phyloP scores from a whole-genome alignment of 441 rosid species.

The Gossypium davidsonii region DNA sequence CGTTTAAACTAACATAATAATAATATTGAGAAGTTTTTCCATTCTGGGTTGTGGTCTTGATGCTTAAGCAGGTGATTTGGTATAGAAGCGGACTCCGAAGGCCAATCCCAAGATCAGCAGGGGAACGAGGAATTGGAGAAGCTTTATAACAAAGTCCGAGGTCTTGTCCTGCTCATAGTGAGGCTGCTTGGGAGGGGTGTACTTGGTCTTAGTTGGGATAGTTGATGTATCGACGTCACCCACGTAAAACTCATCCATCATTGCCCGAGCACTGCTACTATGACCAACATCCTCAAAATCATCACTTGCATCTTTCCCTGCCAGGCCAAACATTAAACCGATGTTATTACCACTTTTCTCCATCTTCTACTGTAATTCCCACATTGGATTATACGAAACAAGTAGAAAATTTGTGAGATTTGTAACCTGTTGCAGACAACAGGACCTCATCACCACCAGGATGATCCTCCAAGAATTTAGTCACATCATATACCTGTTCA shows the following conservation, averaged over 20 bases:
- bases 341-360: neutral
- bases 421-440: slow-evolving; percentile 67
- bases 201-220: slow-evolving; percentile 44
- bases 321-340: neutral
- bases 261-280: slow-evolving; percentile 68
- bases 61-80: slow-evolving; percentile 55
- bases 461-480: slow-evolving; percentile 92
- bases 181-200: slow-evolving; percentile 57
- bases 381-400: neutral
- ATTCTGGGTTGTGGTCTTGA: slow-evolving; percentile 6
- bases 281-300: slow-evolving; percentile 96
- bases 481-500: slow-evolving; percentile 76
- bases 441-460: slow-evolving; percentile 97
- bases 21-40: slow-evolving; percentile 23
- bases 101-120: slow-evolving; percentile 84
- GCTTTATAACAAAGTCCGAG: slow-evolving; percentile 52
- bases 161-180: slow-evolving; percentile 76
- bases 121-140: slow-evolving; percentile 85
- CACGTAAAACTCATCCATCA: slow-evolving; percentile 71
- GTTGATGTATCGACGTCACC: slow-evolving; percentile 67
- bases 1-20: slow-evolving; percentile 11
- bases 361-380: neutral
- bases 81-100: slow-evolving; percentile 62
- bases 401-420: neutral
- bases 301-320: slow-evolving; percentile 89